Percentiles rank a stretch among this genome's conserved stretches.
Evolutionary conservation across 1,284 basidiomycete genomes (phyloP).

Genomic region (Ustilago lituana): DNA sequence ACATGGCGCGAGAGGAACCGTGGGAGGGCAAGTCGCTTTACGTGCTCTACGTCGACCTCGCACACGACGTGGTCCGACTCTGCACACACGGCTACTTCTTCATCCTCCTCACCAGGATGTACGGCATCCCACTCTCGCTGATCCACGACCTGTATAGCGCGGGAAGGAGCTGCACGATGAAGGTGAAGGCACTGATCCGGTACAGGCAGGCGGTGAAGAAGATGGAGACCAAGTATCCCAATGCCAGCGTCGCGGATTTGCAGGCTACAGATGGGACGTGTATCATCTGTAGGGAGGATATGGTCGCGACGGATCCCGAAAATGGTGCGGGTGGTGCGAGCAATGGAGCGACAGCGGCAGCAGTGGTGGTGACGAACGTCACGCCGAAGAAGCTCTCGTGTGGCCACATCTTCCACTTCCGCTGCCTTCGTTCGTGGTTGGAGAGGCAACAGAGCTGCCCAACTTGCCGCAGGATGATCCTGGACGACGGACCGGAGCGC

Average conservation of each 20-base stretch:
- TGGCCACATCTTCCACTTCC: slow-evolving; percentile 97
- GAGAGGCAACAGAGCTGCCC: slow-evolving; percentile 92
- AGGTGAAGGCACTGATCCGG: slow-evolving; percentile 84
- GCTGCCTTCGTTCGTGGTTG: slow-evolving; percentile 95
- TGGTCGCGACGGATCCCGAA: slow-evolving; percentile 69
- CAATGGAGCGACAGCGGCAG: slow-evolving; percentile 1
- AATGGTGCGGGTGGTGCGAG: neutral
- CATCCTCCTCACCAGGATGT: slow-evolving; percentile 90
- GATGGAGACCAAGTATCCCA: slow-evolving; percentile 95
- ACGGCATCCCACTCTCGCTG: slow-evolving; percentile 95
- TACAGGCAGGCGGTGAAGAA: slow-evolving; percentile 93
- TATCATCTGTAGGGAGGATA: slow-evolving; percentile 98
- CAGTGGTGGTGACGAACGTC: slow-evolving; percentile 72
- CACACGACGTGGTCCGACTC: slow-evolving; percentile 87
- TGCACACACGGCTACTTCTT: slow-evolving; percentile 85
- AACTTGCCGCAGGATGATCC: slow-evolving; percentile 90
- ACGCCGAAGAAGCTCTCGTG: slow-evolving; percentile 96
- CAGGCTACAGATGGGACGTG: slow-evolving; percentile 87
- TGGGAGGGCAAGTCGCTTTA: slow-evolving; percentile 99
- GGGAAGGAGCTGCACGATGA: slow-evolving; percentile 85
- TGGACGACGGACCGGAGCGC: slow-evolving; percentile 71
- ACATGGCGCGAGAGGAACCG: slow-evolving; percentile 68
- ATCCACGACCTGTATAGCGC: slow-evolving; percentile 96
- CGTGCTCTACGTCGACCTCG: slow-evolving; percentile 90
- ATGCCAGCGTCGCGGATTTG: slow-evolving; percentile 89